These are phyloP conservation scores for Epichloe hybrida DNA, from an alignment of 2,329 filamentous ascomycete species.

Conservation along the genomic window DNA sequence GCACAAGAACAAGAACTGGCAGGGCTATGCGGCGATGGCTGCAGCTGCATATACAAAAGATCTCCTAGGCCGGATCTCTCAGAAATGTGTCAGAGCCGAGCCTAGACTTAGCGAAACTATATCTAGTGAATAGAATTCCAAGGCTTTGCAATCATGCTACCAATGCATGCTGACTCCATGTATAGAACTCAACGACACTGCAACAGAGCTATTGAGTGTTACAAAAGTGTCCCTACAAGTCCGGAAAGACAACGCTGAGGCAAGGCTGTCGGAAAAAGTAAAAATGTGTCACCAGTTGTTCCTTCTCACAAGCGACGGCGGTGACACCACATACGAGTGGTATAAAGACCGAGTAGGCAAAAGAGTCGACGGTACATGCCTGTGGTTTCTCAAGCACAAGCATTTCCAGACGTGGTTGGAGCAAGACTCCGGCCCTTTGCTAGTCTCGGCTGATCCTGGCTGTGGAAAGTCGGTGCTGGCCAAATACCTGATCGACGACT, in stretches of 20 bases:
- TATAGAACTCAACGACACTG: no score
- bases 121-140: no score
- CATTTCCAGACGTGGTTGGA: conserved; percentile 17
- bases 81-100: no score
- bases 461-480: conserved; percentile 10
- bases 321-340: conserved; percentile 14
- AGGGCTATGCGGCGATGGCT: conserved; percentile 16
- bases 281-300: no score
- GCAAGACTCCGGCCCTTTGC: conserved; percentile 15
- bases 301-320: not conserved
- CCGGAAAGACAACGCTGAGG: no score
- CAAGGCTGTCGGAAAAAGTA: no score
- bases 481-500: no score
- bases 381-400: conserved; percentile 19
- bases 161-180: no score
- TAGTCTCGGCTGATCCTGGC: conserved; percentile 25
- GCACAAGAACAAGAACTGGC: conserved; percentile 19
- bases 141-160: no score
- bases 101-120: no score
- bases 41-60: conserved; percentile 18
- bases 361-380: conserved; percentile 15
- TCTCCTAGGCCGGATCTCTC: conserved; percentile 5
- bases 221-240: fast-evolving
- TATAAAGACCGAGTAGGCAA: conserved; percentile 13
- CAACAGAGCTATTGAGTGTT: no score